Base-by-base conservation (phyloP, 1,284 basidiomycete species). In the Rhodotorula sp. region DNA sequence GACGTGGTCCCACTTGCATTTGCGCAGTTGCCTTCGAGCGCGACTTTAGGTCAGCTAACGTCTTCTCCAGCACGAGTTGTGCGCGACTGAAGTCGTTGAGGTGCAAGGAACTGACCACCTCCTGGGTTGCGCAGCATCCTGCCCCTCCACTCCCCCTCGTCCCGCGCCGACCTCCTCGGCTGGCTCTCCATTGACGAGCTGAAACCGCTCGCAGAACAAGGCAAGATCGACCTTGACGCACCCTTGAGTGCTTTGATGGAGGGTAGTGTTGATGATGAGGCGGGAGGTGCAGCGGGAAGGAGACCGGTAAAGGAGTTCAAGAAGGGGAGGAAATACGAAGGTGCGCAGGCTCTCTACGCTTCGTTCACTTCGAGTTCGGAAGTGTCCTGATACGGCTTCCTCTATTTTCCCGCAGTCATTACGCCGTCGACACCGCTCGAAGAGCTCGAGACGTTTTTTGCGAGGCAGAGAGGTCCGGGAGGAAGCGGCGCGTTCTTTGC, bases 381-480 rank as follows among this genome's bases (percentile, higher is more conserved):
- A 3, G 3, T 11, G 24, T 10, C 6, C 46, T 48, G 39, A 48
- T 34, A 29, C 57, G 11, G 5, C 6, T 17, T 13, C 2, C 9
- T 22, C 27, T 19, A 0, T 29, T 29, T 11, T 13, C 1, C 4
- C 1, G 20, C 61, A 74, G 73, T 74, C 19, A 73, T 74, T 53
- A 73, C 73, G 11, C 73, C 73, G 24, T 56, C 64, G 47, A 74
- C 73, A 27, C 56, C 64, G 2, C 60, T 74, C 22, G 73, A 73
- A 44, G 49, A 73, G 9, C 62, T 74, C 24, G 73, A 73, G 34
- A 27, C 54, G 17, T 74, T 74, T 57, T 73, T 74, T 46, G 29
- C 32, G 0, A 34, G 39, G 22, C 63, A 69, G 27, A 30, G 55
- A 47, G 24, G 24, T 27, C 60, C 52, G 17, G 39, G 48, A n/a